These are phyloP conservation scores for Talaromyces adpressus DNA, from an alignment of 495 filamentous ascomycete species.

Conservation along the genomic window DNA sequence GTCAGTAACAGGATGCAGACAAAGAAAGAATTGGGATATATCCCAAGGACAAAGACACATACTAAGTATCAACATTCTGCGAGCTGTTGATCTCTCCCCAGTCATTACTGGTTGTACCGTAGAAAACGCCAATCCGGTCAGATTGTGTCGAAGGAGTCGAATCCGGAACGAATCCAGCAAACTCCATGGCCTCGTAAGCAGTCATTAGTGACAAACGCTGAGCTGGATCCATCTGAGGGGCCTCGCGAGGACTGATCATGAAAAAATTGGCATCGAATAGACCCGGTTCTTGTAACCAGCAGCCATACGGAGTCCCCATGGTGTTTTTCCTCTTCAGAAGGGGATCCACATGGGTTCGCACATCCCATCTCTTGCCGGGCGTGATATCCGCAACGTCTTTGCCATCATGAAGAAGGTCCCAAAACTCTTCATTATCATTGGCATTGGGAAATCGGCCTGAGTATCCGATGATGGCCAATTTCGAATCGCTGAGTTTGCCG, in stretches of 20 bases:
- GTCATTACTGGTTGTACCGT: constrained; percentile 86
- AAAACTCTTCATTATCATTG: constrained; percentile 56
- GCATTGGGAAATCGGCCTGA: constrained; percentile 69
- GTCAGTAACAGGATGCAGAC: too few relatives aligned
- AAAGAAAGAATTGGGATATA: too few relatives aligned
- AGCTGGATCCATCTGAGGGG: constrained; percentile 81
- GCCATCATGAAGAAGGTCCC: constrained; percentile 64
- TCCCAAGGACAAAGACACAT: too few relatives aligned
- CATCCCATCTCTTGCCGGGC: constrained; percentile 83
- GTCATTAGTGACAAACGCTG: constrained; percentile 77
- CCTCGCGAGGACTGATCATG: constrained; percentile 93
- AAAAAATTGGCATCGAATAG: constrained; percentile 86
- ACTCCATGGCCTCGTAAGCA: constrained; percentile 85
- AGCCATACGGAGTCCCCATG: constrained; percentile 75
- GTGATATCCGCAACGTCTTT: constrained; percentile 48
- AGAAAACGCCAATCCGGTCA: constrained; percentile 86
- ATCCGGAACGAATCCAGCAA: constrained; percentile 83
- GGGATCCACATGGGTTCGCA: constrained; percentile 73
- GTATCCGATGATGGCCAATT: constrained; percentile 69
- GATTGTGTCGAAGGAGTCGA: constrained; percentile 75
- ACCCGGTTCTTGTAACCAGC: constrained; percentile 80
- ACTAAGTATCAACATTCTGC: constrained; percentile 89
- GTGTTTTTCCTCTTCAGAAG: constrained; percentile 72
- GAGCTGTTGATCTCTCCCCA: constrained; percentile 86
- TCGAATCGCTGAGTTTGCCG: constrained; percentile 4